Base-by-base conservation (phyloP, 2,329 filamentous ascomycete genomes). In the Blumeria graminis region DNA sequence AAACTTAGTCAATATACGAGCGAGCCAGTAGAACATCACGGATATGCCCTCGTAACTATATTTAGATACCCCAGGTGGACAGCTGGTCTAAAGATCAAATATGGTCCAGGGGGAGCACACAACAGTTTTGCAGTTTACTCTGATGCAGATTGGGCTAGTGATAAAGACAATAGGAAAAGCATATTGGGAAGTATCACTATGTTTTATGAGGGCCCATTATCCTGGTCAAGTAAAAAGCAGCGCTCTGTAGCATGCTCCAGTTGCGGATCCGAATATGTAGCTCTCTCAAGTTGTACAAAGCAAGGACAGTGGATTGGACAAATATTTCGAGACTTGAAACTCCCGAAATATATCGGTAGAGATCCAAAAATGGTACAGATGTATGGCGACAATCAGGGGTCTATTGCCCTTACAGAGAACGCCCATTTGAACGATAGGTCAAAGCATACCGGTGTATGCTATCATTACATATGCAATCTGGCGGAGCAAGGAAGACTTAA, bases 91-190 rank as follows among this genome's bases (percentile, higher is more conserved):
- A 56, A 33, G 14, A 45, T 56, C 14, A 38, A 38, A 5, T 56
- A 46, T n/a, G 14, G 38, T 32, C 9, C 38, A 33, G 41, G 39
- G 4, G 55, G 16, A 56, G 41, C 46, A 13, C 3, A 56, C 22
- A 16, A 22, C 36, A 18, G 9, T 11, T 33, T 43, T 35, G n/a
- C 1, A 5, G 38, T 43, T 8, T 56, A 46, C 38, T 28, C 55
- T 34, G 55, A 56, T n/a, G 39, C 39, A 33, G 55, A 46, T 6
- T 56, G 36, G 39, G 55, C 39, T 39, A 56, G 39, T 43, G 39
- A 56, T 38, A 35, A 7, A 6, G 6, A 32, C 39, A 38, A 48
- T 22, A 8, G 39, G 1, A 56, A 56, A 43, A 48, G 38, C 33
- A 34, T 34, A 2, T 56, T 28, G n/a, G 55, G 55, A 6, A 56